phyloP scores from a whole-genome alignment of 305 asterid species.

The Fraxinus sp. region DNA sequence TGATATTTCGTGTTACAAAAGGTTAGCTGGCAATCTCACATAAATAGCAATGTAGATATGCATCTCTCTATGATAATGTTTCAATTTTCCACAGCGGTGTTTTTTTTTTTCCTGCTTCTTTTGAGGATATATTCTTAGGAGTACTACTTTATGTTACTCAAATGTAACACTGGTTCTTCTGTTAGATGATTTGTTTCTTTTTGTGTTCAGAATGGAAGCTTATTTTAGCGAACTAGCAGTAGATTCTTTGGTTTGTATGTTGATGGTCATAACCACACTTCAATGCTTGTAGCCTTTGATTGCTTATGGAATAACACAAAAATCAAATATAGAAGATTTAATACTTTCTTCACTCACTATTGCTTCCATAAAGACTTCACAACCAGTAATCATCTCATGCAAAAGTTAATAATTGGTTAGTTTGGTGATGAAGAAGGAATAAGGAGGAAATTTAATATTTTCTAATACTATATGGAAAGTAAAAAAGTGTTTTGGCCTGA shows the following conservation, averaged over 20 bases:
- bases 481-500: neutral
- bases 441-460: neutral
- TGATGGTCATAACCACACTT: neutral
- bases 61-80: neutral
- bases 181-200: slow-evolving; percentile 1
- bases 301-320: slow-evolving; percentile 4
- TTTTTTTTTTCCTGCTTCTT: neutral
- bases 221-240: neutral
- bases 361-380: slow-evolving; percentile 2
- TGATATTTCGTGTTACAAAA: slow-evolving; percentile 43
- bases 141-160: neutral
- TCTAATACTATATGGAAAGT: slow-evolving; percentile 1
- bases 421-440: neutral
- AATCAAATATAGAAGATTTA: neutral
- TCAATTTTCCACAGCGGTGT: neutral
- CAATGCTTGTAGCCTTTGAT: neutral
- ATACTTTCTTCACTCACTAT: neutral
- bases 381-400: neutral
- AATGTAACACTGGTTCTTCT: neutral
- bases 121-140: neutral
- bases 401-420: neutral
- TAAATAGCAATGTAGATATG: neutral
- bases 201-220: neutral
- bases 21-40: slow-evolving; percentile 32
- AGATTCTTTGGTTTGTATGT: slow-evolving; percentile 3